Percentiles rank a stretch among this genome's conserved stretches.
These are phyloP conservation scores for Hyphopichia khmerensis DNA, from an alignment of 1,139 yeast species.

Conservation along the genomic window DNA sequence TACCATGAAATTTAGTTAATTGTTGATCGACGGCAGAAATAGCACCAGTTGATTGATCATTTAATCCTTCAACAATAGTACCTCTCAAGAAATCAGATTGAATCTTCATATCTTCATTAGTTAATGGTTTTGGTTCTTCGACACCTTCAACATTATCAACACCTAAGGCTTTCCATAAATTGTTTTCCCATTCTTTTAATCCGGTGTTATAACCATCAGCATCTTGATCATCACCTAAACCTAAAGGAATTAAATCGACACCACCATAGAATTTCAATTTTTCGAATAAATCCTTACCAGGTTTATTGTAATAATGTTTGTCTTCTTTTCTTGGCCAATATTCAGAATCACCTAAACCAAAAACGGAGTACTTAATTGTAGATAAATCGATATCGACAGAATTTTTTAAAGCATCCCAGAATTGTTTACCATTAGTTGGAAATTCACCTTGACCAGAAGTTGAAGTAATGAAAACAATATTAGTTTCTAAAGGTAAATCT, in stretches of 20 bases:
- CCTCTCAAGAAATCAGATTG: conserved; percentile 88
- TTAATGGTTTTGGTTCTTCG: conserved; percentile 94
- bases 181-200: conserved; percentile 81
- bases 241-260: conserved; percentile 67
- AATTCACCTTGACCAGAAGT: conserved; percentile 98
- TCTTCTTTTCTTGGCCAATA: conserved; percentile 99
- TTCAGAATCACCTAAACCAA: conserved; percentile 90
- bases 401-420: conserved; percentile 82
- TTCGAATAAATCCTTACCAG: conserved; percentile 70
- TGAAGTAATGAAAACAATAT: conserved; percentile 77
- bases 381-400: conserved; percentile 74
- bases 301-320: conserved; percentile 89
- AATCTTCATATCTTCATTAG: conserved; percentile 93
- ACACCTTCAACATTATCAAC: conserved; percentile 81
- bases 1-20: conserved; percentile 95
- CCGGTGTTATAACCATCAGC: conserved; percentile 95
- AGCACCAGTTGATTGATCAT: conserved; percentile 85
- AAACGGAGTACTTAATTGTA: conserved; percentile 67
- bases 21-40: conserved; percentile 93
- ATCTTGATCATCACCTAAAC: conserved; percentile 95
- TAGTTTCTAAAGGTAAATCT: conserved; percentile 78
- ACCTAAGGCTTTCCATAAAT: conserved; percentile 85
- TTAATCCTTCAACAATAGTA: conserved; percentile 83
- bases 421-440: conserved; percentile 89
- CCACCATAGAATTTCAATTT: conserved; percentile 73